Evolutionary conservation across 345 rosid genomes (phyloP), one percentile per base, ranked within the genome.

Genomic region (Dipteronia sinensis): DNA sequence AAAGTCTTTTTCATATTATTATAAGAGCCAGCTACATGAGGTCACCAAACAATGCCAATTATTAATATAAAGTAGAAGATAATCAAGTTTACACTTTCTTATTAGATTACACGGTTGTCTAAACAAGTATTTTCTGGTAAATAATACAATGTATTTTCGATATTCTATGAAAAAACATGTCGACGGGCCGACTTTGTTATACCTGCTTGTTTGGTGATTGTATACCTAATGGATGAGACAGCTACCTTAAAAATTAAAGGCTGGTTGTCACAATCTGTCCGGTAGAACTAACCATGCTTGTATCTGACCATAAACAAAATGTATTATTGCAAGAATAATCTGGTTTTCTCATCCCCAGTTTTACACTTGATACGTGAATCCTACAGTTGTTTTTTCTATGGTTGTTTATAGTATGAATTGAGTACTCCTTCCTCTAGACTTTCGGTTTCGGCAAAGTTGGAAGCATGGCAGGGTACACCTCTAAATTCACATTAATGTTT

Each of bases 11-110:
- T 73, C 80, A 61, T 11, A 25, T 31, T 58, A 67, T 40, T 11
- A 73, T 34, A 29, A 7, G 42, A 58, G 80, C 80, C 85, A 79
- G 85, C 85, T 71, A 72, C 31, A 19, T 51, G 63, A 1, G 5
- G 22, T 67, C 66, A 46, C 73, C 81, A 66, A 83, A 82, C 77
- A 42, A 23, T 65, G 56, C 38, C 64, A 58, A 63, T 42, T 42
- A 42, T 49, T 29, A 16, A 22, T 9, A 68, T 31, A 19, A 2
- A 12, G 71, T 34, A 34, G 38, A 34, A 34, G 38, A 34, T 34
- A 34, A 34, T 34, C 38, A 34, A 0, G 38, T 34, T 34, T 4
- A 4, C 38, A 34, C 38, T 34, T 34, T 29, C 31, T 29, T 29
- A 29, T 29, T 34, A 4, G 38, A 27, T 27, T 27, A 27, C 27